phyloP scores from a whole-genome alignment of 1,284 basidiomycete species.

The Ganoderma sinense region DNA sequence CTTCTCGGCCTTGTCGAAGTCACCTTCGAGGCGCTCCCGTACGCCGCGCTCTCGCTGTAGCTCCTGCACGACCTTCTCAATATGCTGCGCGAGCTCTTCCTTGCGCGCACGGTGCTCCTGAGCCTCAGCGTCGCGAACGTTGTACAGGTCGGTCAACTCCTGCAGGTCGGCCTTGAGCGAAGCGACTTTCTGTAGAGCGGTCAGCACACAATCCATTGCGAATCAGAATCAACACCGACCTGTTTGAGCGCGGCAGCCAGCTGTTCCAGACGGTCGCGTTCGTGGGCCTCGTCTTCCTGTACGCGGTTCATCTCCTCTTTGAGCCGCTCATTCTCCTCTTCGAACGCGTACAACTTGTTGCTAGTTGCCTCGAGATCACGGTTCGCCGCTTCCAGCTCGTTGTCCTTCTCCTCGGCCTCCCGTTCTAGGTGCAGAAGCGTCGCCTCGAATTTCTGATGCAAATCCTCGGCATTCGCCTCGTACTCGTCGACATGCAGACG shows the following conservation, averaged over 20 bases:
- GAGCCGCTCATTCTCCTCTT: slow-evolving; percentile 62
- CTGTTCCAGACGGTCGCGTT: slow-evolving; percentile 77
- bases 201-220: neutral
- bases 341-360: slow-evolving; percentile 66
- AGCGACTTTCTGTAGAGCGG: slow-evolving; percentile 64
- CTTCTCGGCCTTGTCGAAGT: slow-evolving; percentile 60
- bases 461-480: slow-evolving; percentile 71
- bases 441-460: slow-evolving; percentile 77
- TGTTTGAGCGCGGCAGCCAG: slow-evolving; percentile 82
- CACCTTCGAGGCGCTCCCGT: slow-evolving; percentile 63
- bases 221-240: slow-evolving; percentile 45
- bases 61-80: slow-evolving; percentile 77
- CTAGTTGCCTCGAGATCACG: slow-evolving; percentile 79
- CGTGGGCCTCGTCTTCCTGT: slow-evolving; percentile 72
- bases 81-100: slow-evolving; percentile 78
- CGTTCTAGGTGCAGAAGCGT: slow-evolving; percentile 76
- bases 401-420: slow-evolving; percentile 75
- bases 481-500: slow-evolving; percentile 77
- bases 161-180: slow-evolving; percentile 67
- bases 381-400: slow-evolving; percentile 72
- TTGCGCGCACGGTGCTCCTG: slow-evolving; percentile 68
- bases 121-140: slow-evolving; percentile 64
- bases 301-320: slow-evolving; percentile 58
- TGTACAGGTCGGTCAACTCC: slow-evolving; percentile 67
- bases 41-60: slow-evolving; percentile 63